Evolutionary conservation across 257 asterid genomes (phyloP).

Genomic region (Nicotiana attenuata): DNA sequence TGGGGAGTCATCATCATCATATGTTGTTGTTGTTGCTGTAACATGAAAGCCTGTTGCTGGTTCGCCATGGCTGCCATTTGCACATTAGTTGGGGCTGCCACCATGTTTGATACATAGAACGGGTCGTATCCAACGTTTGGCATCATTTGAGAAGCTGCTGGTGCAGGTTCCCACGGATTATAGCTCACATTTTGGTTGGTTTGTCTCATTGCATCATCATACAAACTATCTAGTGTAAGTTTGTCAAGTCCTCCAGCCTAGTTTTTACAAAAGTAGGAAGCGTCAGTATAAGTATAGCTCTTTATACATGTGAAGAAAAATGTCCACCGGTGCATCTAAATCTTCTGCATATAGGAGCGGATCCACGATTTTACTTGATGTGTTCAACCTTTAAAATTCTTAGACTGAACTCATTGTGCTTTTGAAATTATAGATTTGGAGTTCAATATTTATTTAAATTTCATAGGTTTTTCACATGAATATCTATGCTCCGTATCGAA

Average conservation of each 20-base stretch:
- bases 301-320: background rate
- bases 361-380: background rate
- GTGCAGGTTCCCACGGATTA: constrained; percentile 85
- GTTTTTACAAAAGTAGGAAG: constrained; percentile 16
- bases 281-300: background rate
- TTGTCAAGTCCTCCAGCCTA: constrained; percentile 86
- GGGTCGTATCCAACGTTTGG: constrained; percentile 52
- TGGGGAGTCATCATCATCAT: constrained; percentile 36
- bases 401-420: background rate
- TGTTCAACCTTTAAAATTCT: background rate
- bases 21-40: constrained; percentile 31
- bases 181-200: constrained; percentile 65
- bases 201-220: constrained; percentile 89
- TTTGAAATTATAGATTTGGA: background rate
- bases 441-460: background rate
- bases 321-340: background rate
- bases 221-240: constrained; percentile 86
- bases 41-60: constrained; percentile 57
- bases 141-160: constrained; percentile 38
- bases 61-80: constrained; percentile 70
- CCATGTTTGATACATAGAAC: constrained; percentile 56
- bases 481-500: background rate
- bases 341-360: background rate
- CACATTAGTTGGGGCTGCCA: constrained; percentile 60
- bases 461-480: background rate